Percentiles rank a stretch among this genome's conserved stretches.
phyloP scores from a whole-genome alignment of 805 yeast genomes.

The Lachancea waltii region DNA sequence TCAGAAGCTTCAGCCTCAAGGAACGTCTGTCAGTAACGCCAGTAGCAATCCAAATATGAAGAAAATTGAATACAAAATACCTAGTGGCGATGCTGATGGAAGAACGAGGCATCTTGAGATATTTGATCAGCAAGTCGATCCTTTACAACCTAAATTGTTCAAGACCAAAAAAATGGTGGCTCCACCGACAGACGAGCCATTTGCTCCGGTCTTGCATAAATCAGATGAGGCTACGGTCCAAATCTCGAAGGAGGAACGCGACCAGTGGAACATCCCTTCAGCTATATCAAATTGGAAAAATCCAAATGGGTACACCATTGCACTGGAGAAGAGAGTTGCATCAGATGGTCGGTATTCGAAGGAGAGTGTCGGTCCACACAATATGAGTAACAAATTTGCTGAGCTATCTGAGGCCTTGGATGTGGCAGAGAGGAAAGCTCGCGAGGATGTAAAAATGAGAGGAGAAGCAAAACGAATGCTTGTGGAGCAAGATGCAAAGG shows the following conservation, averaged over 20 bases:
- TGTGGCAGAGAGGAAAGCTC: conserved; percentile 55
- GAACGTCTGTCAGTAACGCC: neutral
- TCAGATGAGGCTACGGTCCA: conserved; percentile 38
- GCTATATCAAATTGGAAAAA: conserved; percentile 95
- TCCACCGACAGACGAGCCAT: conserved; percentile 42
- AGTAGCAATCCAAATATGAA: conserved; percentile 19
- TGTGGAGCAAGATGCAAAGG: conserved; percentile 44
- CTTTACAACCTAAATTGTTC: conserved; percentile 77
- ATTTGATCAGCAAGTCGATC: conserved; percentile 53
- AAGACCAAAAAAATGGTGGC: conserved; percentile 65
- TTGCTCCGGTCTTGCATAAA: conserved; percentile 68
- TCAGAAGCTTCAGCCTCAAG: conserved; percentile 35
- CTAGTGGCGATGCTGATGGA: conserved; percentile 36
- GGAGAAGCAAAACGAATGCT: conserved; percentile 42
- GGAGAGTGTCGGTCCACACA: conserved; percentile 29
- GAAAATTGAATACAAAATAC: conserved; percentile 35
- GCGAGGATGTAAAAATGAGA: conserved; percentile 48
- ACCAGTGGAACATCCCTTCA: conserved; percentile 82
- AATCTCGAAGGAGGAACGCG: conserved; percentile 64
- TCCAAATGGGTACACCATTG: conserved; percentile 80
- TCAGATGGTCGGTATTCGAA: conserved; percentile 38
- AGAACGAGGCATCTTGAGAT: conserved; percentile 52
- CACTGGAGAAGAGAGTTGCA: conserved; percentile 67
- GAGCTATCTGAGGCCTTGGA: conserved; percentile 66
- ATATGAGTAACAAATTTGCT: conserved; percentile 52